A percentile compares a stretch with the other conserved stretches of the same genome.
phyloP scores from a whole-genome alignment of 2,329 filamentous ascomycete genomes.

The Stachybotrys echinatus region DNA sequence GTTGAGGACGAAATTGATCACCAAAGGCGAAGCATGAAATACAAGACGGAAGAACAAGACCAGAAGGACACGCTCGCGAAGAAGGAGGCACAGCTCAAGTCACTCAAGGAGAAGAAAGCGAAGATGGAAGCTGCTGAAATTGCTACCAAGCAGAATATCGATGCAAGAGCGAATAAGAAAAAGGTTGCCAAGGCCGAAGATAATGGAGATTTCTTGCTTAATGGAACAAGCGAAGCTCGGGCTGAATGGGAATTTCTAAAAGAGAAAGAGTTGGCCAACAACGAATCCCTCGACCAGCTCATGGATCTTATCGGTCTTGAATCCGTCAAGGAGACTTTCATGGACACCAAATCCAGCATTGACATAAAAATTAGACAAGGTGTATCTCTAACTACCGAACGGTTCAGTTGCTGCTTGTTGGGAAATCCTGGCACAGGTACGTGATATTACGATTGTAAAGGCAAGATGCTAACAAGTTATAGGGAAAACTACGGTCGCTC shows the following conservation, averaged over 20 bases:
- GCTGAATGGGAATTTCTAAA: conserved; percentile 62
- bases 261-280: conserved; percentile 40
- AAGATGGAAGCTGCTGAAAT: conserved; percentile 3
- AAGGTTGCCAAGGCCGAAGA: conserved; percentile 7
- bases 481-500: conserved; percentile 69
- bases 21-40: conserved; percentile 35
- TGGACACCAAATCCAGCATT: conserved; percentile 57
- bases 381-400: conserved; percentile 47
- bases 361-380: conserved; percentile 56
- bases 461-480: neutral
- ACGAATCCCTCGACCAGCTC: conserved; percentile 52
- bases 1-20: conserved; percentile 51
- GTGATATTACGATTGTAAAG: conserved; percentile 3
- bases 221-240: conserved; percentile 48
- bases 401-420: conserved; percentile 58
- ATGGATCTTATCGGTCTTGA: conserved; percentile 71
- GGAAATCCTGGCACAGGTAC: conserved; percentile 72
- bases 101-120: conserved; percentile 21
- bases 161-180: neutral
- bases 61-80: conserved; percentile 38
- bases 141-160: neutral
- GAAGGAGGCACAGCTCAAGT: conserved; percentile 38
- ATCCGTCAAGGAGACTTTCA: conserved; percentile 58
- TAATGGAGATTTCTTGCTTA: conserved; percentile 36
- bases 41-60: conserved; percentile 36